phyloP scores from a whole-genome alignment of 2,329 filamentous ascomycete genomes.

The Chaetomiaceae sp. region DNA sequence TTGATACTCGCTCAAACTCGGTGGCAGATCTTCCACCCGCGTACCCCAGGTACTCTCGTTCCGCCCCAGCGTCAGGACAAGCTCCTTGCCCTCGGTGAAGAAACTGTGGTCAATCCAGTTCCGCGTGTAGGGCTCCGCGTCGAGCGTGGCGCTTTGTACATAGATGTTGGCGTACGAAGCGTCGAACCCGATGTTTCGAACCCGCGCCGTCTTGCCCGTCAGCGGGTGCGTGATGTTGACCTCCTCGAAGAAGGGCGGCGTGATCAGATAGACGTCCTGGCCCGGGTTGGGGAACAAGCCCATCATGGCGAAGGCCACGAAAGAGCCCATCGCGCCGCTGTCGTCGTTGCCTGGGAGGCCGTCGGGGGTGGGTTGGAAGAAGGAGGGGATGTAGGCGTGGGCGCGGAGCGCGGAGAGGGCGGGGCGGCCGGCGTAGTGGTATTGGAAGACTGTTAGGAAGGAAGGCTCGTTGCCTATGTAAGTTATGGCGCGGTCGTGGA shows the following conservation, averaged over 20 bases:
- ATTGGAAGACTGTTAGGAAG: slow-evolving; percentile 63
- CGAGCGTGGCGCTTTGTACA: slow-evolving; percentile 60
- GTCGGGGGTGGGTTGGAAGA: slow-evolving; percentile 54
- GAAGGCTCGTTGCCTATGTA: slow-evolving; percentile 61
- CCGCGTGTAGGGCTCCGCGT: slow-evolving; percentile 56
- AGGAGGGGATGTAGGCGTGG: slow-evolving; percentile 62
- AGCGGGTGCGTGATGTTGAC: slow-evolving; percentile 54
- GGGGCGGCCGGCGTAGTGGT: slow-evolving; percentile 64
- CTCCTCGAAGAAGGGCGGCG: slow-evolving; percentile 60
- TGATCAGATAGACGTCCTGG: slow-evolving; percentile 68
- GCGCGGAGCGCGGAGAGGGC: slow-evolving; percentile 49
- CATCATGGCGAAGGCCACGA: slow-evolving; percentile 63
- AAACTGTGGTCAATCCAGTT: slow-evolving; percentile 68
- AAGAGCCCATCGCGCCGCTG: slow-evolving; percentile 65
- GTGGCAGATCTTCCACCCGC: slow-evolving; percentile 54
- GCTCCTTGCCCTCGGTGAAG: slow-evolving; percentile 58
- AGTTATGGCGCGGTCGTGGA: slow-evolving; percentile 60
- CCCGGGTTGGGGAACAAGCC: slow-evolving; percentile 66
- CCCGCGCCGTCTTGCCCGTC: slow-evolving; percentile 56
- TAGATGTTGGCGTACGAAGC: slow-evolving; percentile 53
- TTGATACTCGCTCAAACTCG: slow-evolving; percentile 45
- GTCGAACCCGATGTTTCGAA: slow-evolving; percentile 61
- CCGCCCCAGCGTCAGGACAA: slow-evolving; percentile 58
- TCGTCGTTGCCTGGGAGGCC: slow-evolving; percentile 70
- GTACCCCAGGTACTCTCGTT: slow-evolving; percentile 64